A percentile compares a stretch with the other conserved stretches of the same genome.
phyloP scores from a whole-genome alignment of 208 protist genomes.

The Acanthamoeba culbertsoni region DNA sequence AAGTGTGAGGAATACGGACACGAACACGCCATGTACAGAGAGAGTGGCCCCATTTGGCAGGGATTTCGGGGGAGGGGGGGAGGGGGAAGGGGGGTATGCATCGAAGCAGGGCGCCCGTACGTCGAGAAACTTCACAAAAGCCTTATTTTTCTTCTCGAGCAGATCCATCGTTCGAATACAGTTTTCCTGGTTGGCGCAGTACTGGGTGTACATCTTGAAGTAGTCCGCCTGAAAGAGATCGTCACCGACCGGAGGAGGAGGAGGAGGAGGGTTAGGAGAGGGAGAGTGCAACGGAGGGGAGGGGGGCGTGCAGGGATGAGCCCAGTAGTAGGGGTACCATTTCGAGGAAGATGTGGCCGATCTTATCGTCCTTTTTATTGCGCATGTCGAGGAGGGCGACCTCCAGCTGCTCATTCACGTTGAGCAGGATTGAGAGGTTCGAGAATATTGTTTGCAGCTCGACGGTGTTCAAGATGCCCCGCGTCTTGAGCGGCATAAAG shows the following conservation, averaged over 20 bases:
- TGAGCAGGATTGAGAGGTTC: constrained; percentile 26
- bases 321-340: no score
- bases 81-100: neutral
- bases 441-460: constrained; percentile 11
- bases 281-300: no score
- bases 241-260: no score
- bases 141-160: neutral
- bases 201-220: constrained; percentile 55
- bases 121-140: constrained; percentile 14
- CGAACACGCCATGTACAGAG: neutral
- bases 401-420: neutral
- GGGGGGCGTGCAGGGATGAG: no score
- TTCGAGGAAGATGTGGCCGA: neutral
- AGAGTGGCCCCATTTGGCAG: neutral
- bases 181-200: constrained; percentile 40
- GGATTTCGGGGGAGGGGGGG: neutral
- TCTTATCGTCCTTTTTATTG: neutral
- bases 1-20: neutral
- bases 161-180: neutral
- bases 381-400: neutral
- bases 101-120: neutral
- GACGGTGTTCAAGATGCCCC: neutral
- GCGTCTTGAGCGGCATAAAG: neutral
- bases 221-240: neutral
- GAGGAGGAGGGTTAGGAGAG: no score